Conservation (phyloP, 495 filamentous ascomycete genomes). For the Talaromyces adpressus region DNA sequence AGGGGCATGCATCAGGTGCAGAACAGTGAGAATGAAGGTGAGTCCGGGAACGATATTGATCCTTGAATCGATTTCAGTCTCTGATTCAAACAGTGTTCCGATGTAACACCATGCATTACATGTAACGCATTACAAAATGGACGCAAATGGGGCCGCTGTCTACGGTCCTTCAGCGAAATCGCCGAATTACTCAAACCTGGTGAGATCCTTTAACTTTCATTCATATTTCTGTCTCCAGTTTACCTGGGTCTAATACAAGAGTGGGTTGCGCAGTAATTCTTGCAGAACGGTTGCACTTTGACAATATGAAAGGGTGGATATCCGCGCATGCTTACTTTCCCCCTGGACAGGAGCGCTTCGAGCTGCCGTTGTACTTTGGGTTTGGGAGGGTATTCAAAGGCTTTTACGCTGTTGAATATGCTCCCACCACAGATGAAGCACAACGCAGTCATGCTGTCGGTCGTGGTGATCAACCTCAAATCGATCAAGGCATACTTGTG, state of each 20-base stretch:
- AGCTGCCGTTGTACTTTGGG: slow-evolving; percentile 7
- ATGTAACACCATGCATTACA: background rate
- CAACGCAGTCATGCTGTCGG: background rate
- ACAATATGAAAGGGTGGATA: background rate
- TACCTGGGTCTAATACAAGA: background rate
- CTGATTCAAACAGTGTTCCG: background rate
- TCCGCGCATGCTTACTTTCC: background rate
- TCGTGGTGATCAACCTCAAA: background rate
- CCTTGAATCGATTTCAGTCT: background rate
- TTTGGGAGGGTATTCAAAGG: slow-evolving; percentile 8
- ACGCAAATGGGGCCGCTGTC: background rate
- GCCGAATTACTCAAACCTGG: background rate
- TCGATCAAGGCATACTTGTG: background rate
- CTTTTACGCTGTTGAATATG: slow-evolving; percentile 4
- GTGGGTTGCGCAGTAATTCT: background rate
- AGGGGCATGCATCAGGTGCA: slow-evolving; percentile 5
- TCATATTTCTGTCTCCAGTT: background rate
- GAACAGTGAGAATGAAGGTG: background rate
- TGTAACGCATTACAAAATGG: background rate
- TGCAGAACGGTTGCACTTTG: background rate
- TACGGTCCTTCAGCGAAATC: background rate
- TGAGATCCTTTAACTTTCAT: background rate
- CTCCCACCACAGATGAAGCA: background rate
- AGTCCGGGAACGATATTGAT: background rate
- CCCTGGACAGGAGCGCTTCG: background rate